Conservation (phyloP, 768 basidiomycete genomes). For the Mycena floridula region DNA sequence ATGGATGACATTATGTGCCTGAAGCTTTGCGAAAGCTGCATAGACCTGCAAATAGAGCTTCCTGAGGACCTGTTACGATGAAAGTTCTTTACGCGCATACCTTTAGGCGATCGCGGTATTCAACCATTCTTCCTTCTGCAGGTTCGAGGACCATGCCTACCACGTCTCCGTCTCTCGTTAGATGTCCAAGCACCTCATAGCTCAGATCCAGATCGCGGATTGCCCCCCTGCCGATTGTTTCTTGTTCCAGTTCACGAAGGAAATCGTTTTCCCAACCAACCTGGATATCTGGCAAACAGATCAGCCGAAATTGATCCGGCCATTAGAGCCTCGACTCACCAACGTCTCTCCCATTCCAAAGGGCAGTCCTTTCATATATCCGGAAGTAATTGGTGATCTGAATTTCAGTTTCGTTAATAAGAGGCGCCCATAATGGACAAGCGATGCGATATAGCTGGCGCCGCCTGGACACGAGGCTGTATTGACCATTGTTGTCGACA, state of each 20-base stretch:
- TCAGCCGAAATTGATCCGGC: not conserved
- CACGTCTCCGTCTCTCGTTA: conserved; percentile 18
- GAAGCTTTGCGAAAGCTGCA: conserved; percentile 22
- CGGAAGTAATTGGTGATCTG: conserved; percentile 23
- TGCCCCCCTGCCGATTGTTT: conserved; percentile 24
- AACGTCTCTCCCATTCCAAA: conserved; percentile 33
- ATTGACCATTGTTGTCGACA: conserved; percentile 18
- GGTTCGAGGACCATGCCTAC: conserved; percentile 31
- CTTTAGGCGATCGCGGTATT: conserved; percentile 20
- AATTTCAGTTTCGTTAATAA: conserved; percentile 31
- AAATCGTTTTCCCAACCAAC: conserved; percentile 24
- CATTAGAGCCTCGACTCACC: conserved; percentile 16
- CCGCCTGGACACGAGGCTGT: conserved; percentile 23
- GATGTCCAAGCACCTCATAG: conserved; percentile 19
- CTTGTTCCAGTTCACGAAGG: conserved; percentile 18
- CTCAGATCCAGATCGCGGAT: conserved; percentile 28
- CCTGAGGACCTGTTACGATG: not conserved
- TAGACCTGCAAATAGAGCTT: conserved; percentile 16
- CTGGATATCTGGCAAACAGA: conserved; percentile 21
- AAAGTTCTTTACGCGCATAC: not conserved
- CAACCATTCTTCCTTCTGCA: conserved; percentile 24
- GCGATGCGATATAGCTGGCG: conserved; percentile 15
- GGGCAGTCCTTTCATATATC: conserved; percentile 14
- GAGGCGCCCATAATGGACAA: conserved; percentile 28
- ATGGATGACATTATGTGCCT: conserved; percentile 21